A percentile compares a stretch with the other conserved stretches of the same genome.
phyloP scores from a whole-genome alignment of 345 rosid species.

The Brassica napus region DNA sequence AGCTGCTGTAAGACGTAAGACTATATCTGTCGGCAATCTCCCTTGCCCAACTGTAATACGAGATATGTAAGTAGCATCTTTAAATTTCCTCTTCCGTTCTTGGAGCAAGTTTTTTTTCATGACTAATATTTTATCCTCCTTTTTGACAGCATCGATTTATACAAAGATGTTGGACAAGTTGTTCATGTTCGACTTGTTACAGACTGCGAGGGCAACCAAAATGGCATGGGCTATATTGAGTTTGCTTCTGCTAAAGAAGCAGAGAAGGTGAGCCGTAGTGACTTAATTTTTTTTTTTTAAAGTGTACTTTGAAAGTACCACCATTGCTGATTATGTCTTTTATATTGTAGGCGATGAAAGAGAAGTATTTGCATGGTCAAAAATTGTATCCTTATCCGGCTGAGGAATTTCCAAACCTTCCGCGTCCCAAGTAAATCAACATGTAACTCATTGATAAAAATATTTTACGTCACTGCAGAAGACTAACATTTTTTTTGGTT shows the following conservation, averaged over 20 bases:
- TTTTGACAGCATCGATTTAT: neutral
- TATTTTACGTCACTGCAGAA: neutral
- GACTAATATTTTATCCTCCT: neutral
- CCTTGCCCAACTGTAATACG: neutral
- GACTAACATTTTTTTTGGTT: neutral
- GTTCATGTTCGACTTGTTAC: neutral
- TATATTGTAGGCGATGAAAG: neutral
- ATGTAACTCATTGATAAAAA: neutral
- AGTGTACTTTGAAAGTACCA: neutral
- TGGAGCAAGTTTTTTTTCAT: neutral
- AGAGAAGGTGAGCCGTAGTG: neutral
- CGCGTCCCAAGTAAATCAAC: neutral
- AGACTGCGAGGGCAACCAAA: neutral
- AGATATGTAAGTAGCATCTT: neutral
- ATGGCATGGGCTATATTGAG: neutral
- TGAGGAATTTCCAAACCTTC: neutral
- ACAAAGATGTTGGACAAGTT: neutral
- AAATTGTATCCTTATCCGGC: neutral
- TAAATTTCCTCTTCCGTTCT: neutral
- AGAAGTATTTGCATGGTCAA: neutral
- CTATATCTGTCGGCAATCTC: neutral
- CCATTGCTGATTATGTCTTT: neutral
- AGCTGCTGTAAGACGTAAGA: neutral
- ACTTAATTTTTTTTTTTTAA: neutral
- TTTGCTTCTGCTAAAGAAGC: neutral